Percentiles rank a stretch among this genome's conserved stretches.
Conservation (phyloP, 768 basidiomycete genomes). For the Xerocomus spinulosus region DNA sequence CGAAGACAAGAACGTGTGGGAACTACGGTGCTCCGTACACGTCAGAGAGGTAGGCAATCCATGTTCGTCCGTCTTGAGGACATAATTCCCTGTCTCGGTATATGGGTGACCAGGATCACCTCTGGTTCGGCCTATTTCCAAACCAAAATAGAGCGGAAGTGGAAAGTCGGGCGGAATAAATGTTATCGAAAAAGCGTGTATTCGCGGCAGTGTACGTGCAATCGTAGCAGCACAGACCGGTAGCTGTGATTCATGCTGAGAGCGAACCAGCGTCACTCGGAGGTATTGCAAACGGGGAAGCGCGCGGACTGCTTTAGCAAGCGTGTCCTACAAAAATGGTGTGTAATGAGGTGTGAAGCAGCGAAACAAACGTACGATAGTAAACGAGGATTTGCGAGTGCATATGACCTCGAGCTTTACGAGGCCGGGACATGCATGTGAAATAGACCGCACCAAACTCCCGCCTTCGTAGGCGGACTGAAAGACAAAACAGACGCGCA, state of each 20-base stretch:
- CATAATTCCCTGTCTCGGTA: slow-evolving; percentile 48
- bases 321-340: slow-evolving; percentile 27
- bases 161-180: slow-evolving; percentile 59
- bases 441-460: slow-evolving; percentile 62
- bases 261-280: slow-evolving; percentile 59
- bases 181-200: slow-evolving; percentile 58
- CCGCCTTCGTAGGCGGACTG: slow-evolving; percentile 74
- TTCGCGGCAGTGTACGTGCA: slow-evolving; percentile 61
- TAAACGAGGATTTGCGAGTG: slow-evolving; percentile 66
- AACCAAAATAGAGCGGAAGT: slow-evolving; percentile 43
- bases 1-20: slow-evolving; percentile 27
- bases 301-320: slow-evolving; percentile 57
- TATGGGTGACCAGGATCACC: slow-evolving; percentile 25
- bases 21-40: slow-evolving; percentile 45
- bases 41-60: slow-evolving; percentile 54
- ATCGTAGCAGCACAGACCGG: slow-evolving; percentile 56
- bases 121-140: slow-evolving; percentile 36
- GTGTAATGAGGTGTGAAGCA: neutral
- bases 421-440: slow-evolving; percentile 61
- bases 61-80: slow-evolving; percentile 56
- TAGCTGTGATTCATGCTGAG: slow-evolving; percentile 60
- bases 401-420: slow-evolving; percentile 62
- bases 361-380: slow-evolving; percentile 44
- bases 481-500: slow-evolving; percentile 63
- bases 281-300: slow-evolving; percentile 63